Evolutionary conservation across 768 basidiomycete species (phyloP).

Genomic region (Termitomyces sp.): DNA sequence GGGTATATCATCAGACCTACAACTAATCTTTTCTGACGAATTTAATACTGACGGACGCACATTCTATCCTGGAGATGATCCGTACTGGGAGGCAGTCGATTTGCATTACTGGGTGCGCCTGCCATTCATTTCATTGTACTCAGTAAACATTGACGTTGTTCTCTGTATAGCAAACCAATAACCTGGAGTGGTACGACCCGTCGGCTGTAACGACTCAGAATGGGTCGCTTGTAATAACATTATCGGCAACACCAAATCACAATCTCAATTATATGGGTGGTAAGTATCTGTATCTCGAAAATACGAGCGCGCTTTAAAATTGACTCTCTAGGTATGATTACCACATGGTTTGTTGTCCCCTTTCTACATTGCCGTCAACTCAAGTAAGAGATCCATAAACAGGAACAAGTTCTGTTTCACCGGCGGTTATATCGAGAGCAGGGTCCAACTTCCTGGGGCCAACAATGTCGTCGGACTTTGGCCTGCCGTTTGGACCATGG

Average conservation of each 20-base stretch:
- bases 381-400: conserved; percentile 14
- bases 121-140: not conserved
- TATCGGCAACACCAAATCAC: conserved; percentile 58
- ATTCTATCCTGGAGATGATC: conserved; percentile 81
- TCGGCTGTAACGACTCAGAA: conserved; percentile 65
- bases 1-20: conserved; percentile 34
- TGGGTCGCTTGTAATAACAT: conserved; percentile 71
- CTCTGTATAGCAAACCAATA: conserved; percentile 45
- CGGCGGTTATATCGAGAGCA: conserved; percentile 67
- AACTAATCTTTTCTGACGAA: conserved; percentile 74
- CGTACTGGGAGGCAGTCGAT: conserved; percentile 79
- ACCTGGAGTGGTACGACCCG: conserved; percentile 87
- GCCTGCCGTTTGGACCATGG: conserved; percentile 82
- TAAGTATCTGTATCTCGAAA: conserved; percentile 21
- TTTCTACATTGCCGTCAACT: conserved; percentile 13
- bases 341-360: conserved; percentile 29
- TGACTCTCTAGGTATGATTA: conserved; percentile 32
- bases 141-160: not conserved
- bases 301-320: conserved; percentile 8
- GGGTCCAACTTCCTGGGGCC: conserved; percentile 59
- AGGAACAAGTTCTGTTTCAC: conserved; percentile 92
- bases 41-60: conserved; percentile 67
- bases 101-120: conserved; percentile 65
- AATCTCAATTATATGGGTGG: conserved; percentile 67
- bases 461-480: conserved; percentile 63